phyloP scores from a whole-genome alignment of 139 green algal species.

The Raphidocelis subcapitata region DNA sequence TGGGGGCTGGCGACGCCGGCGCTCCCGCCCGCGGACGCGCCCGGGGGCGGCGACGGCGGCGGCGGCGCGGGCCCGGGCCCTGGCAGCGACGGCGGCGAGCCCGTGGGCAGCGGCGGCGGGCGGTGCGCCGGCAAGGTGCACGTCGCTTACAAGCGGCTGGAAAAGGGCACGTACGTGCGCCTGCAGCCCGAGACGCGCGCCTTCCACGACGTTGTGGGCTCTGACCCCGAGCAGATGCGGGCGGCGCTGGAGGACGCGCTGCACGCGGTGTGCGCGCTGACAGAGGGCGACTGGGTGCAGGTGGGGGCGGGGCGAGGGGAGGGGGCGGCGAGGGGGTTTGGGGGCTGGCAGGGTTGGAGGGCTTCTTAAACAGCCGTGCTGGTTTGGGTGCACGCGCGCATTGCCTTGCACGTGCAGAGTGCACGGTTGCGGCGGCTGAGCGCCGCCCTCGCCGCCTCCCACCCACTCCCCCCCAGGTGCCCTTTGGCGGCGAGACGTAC shows the following conservation, averaged over 20 bases:
- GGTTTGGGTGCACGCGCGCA: too few species aligned
- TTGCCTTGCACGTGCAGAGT: too few species aligned
- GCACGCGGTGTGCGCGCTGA: slow-evolving; percentile 59
- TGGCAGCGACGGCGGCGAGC: background rate
- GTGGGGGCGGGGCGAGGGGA: slow-evolving; percentile 25
- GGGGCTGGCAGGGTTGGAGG: too few species aligned
- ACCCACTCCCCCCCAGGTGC: slow-evolving; percentile 1
- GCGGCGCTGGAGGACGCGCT: slow-evolving; percentile 69
- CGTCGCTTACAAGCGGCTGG: slow-evolving; percentile 51
- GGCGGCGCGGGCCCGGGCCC: background rate
- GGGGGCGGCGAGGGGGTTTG: too few species aligned
- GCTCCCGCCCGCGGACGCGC: background rate
- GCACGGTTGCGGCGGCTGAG: too few species aligned
- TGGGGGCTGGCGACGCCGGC: slow-evolving; percentile 39
- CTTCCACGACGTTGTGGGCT: slow-evolving; percentile 68
- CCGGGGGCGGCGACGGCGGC: background rate
- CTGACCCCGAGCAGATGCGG: slow-evolving; percentile 30
- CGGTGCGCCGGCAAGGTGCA: slow-evolving; percentile 28
- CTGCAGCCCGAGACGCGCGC: slow-evolving; percentile 64
- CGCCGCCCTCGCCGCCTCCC: background rate
- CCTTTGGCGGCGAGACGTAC: slow-evolving; percentile 7
- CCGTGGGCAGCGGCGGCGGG: slow-evolving; percentile 3
- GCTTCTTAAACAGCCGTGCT: too few species aligned
- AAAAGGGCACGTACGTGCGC: slow-evolving; percentile 55
- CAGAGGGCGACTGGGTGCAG: slow-evolving; percentile 68